Percentiles rank a stretch among this genome's conserved stretches.
Conservation (phyloP, 805 yeast species). For the Lipomyces orientalis region DNA sequence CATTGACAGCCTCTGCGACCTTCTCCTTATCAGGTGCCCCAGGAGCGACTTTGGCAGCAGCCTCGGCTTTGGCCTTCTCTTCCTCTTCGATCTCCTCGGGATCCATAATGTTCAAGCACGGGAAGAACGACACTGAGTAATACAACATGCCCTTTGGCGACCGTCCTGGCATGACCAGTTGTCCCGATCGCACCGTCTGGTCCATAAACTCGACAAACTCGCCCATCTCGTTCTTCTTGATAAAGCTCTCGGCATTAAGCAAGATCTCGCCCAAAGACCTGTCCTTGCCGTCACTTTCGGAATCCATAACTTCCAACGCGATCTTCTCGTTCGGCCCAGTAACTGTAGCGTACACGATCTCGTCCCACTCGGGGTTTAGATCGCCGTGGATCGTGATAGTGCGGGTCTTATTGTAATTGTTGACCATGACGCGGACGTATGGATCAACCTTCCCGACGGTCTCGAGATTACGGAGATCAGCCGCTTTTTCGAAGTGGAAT, state of each 20-base stretch:
- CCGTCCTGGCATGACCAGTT: constrained; percentile 68
- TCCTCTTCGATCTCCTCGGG: constrained; percentile 73
- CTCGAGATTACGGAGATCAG: constrained; percentile 80
- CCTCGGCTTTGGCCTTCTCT: constrained; percentile 51
- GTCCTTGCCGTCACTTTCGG: constrained; percentile 77
- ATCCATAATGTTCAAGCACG: constrained; percentile 76
- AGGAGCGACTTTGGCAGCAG: constrained; percentile 46
- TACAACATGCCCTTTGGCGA: constrained; percentile 84
- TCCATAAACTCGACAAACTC: constrained; percentile 64
- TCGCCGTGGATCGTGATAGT: constrained; percentile 72
- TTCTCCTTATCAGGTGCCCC: constrained; percentile 41
- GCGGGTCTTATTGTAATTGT: constrained; percentile 76
- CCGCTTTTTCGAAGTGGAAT: constrained; percentile 68
- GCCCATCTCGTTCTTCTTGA: constrained; percentile 67
- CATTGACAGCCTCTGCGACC: constrained; percentile 29
- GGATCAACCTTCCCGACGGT: constrained; percentile 93
- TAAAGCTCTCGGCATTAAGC: constrained; percentile 67
- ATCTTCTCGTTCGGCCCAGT: constrained; percentile 82
- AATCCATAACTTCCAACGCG: constrained; percentile 91
- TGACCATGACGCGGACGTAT: constrained; percentile 77
- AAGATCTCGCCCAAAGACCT: constrained; percentile 85
- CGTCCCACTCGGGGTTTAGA: constrained; percentile 83
- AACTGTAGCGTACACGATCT: constrained; percentile 78
- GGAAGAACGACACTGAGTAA: constrained; percentile 82
- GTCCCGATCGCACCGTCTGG: constrained; percentile 61